A percentile compares a stretch with the other conserved stretches of the same genome.
phyloP scores from a whole-genome alignment of 371 early-diverging fungal genomes.

The Lichtheimia ornata region DNA sequence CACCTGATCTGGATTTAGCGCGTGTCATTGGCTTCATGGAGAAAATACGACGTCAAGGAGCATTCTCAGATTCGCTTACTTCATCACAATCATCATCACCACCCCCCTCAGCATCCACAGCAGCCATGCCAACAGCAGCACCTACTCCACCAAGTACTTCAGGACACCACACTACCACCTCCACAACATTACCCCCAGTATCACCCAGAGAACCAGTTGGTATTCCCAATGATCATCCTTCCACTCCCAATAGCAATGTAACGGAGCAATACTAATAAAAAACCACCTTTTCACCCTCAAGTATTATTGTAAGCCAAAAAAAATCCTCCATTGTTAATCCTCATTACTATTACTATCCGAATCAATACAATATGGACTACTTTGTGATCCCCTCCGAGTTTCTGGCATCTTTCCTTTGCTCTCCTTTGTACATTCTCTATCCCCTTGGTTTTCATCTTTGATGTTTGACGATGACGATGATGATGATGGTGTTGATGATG shows the following conservation, averaged over 20 bases:
- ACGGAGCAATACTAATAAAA: no score
- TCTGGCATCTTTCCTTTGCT: conserved; percentile 12
- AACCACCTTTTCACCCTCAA: no score
- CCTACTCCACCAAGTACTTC: neutral
- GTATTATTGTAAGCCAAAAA: no score
- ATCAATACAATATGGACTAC: neutral
- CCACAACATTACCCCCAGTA: conserved; percentile 5
- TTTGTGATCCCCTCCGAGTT: neutral
- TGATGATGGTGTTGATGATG: neutral
- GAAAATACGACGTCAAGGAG: conserved; percentile 41
- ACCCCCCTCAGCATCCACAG: neutral
- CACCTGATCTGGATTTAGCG: conserved; percentile 54
- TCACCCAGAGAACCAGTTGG: neutral
- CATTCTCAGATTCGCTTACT: conserved; percentile 7
- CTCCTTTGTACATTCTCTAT: neutral
- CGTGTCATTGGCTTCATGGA: conserved; percentile 60
- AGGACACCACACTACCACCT: neutral
- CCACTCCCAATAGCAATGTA: no score
- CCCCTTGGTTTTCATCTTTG: neutral
- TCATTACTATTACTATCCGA: neutral
- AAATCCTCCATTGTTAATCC: no score
- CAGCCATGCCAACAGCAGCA: neutral
- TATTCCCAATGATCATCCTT: no score
- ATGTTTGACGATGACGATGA: neutral
- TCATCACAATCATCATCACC: conserved; percentile 11